Evolutionary conservation across 2,329 filamentous ascomycete species (phyloP).

Genomic region (Xylariaceae sp.): DNA sequence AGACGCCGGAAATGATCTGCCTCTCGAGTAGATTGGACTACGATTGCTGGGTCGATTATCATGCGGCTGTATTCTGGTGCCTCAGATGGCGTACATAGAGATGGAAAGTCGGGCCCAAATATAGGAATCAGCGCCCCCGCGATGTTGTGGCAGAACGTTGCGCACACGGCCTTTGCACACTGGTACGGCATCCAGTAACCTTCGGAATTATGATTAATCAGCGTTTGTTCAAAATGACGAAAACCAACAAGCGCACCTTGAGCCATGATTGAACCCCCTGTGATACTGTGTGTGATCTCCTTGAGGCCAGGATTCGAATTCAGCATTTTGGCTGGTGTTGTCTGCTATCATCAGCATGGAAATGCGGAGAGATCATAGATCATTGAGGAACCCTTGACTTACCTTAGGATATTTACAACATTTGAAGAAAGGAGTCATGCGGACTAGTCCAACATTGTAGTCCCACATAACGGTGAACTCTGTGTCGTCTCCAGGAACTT

Average conservation of each 20-base stretch:
- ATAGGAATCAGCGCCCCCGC: conserved; percentile 86
- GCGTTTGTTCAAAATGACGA: not conserved
- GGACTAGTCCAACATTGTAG: conserved; percentile 90
- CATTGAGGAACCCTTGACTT: conserved; percentile 31
- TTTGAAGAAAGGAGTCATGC: conserved; percentile 95
- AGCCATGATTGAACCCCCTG: conserved; percentile 85
- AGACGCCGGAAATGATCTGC: conserved; percentile 50
- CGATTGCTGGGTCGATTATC: conserved; percentile 65
- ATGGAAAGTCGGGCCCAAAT: conserved; percentile 83
- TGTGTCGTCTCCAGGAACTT: conserved; percentile 67
- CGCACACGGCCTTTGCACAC: conserved; percentile 84
- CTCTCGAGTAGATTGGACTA: conserved; percentile 58
- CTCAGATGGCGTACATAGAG: conserved; percentile 69
- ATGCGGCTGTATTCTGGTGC: conserved; percentile 69
- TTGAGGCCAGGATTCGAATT: conserved; percentile 79
- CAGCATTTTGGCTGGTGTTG: conserved; percentile 83
- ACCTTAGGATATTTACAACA: conserved; percentile 88
- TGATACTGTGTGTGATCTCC: conserved; percentile 93
- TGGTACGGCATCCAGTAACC: conserved; percentile 96
- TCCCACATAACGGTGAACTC: conserved; percentile 92
- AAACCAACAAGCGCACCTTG: conserved; percentile 68
- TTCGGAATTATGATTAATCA: conserved; percentile 44
- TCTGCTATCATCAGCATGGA: conserved; percentile 57
- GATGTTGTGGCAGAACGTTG: conserved; percentile 87
- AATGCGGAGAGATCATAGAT: not conserved